These are phyloP conservation scores for Pontederia paniculata DNA, from an alignment of 176 grass and related monocot species.

Conservation along the genomic window DNA sequence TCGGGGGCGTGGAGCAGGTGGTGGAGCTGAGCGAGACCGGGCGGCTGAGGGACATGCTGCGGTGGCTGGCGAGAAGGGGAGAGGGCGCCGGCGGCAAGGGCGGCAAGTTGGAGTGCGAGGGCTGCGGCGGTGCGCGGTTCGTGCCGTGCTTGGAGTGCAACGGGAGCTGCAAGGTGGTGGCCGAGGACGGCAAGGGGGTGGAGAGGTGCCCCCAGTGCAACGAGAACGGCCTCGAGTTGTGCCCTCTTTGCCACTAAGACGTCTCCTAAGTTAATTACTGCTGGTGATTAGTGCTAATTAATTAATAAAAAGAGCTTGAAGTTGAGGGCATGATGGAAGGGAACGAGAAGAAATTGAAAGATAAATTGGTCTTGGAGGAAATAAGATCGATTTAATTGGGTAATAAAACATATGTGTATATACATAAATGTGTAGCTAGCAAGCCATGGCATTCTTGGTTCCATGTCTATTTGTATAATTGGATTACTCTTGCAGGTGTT, in stretches of 20 bases:
- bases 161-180: conserved; percentile 63
- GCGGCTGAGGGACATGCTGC: conserved; percentile 62
- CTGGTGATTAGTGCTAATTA: too few species aligned
- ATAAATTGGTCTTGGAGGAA: too few species aligned
- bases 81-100: conserved; percentile 27
- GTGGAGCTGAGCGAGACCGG: conserved; percentile 39
- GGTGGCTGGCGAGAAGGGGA: conserved; percentile 44
- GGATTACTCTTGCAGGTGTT: too few species aligned
- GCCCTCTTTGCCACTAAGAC: conserved; percentile 75
- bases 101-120: conserved; percentile 52
- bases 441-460: too few species aligned
- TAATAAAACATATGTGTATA: too few species aligned
- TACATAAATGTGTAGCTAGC: too few species aligned
- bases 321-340: too few species aligned
- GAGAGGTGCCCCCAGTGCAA: conserved; percentile 70
- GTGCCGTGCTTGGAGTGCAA: conserved; percentile 79
- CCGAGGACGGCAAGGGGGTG: conserved; percentile 17
- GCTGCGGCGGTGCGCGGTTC: conserved; percentile 69
- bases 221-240: conserved; percentile 78
- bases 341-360: too few species aligned
- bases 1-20: conserved; percentile 62
- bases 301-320: too few species aligned
- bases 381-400: too few species aligned
- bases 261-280: too few species aligned
- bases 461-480: too few species aligned